A percentile compares a stretch with the other conserved stretches of the same genome.
These are phyloP conservation scores for Eragrostis nindensis DNA, from an alignment of 176 grass and related monocot genomes.

Conservation along the genomic window DNA sequence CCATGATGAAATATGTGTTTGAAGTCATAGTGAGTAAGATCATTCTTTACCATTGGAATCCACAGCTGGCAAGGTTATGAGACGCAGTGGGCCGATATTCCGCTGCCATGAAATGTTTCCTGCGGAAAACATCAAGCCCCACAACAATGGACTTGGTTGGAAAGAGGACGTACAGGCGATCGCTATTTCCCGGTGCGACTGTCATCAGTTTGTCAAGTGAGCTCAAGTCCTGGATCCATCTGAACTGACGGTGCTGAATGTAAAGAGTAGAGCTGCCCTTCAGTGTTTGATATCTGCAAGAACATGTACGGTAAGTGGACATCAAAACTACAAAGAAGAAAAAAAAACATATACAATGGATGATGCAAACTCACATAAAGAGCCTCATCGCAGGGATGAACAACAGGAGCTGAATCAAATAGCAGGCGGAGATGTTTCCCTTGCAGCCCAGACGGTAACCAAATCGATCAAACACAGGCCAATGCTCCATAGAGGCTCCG, in stretches of 20 bases:
- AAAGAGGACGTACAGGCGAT: slow-evolving; percentile 55
- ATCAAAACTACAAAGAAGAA: too few species aligned
- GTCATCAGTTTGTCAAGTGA: slow-evolving; percentile 56
- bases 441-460: slow-evolving; percentile 60
- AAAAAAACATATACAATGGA: neutral
- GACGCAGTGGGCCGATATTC: slow-evolving; percentile 64
- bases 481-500: slow-evolving; percentile 59
- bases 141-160: slow-evolving; percentile 58
- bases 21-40: too few species aligned
- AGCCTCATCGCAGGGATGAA: slow-evolving; percentile 66
- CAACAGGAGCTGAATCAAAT: slow-evolving; percentile 70
- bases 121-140: slow-evolving; percentile 68
- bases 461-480: slow-evolving; percentile 48
- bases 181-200: slow-evolving; percentile 68
- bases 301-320: neutral
- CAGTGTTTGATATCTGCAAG: slow-evolving; percentile 72
- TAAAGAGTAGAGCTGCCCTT: slow-evolving; percentile 87
- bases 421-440: slow-evolving; percentile 56
- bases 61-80: slow-evolving; percentile 48
- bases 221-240: slow-evolving; percentile 81
- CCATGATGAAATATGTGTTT: neutral
- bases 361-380: slow-evolving; percentile 71
- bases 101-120: slow-evolving; percentile 81
- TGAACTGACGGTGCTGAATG: slow-evolving; percentile 56
- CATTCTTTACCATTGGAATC: slow-evolving; percentile 71